Evolutionary conservation across 1,139 yeast species (phyloP).

Genomic region (Magnusiomyces sp.): DNA sequence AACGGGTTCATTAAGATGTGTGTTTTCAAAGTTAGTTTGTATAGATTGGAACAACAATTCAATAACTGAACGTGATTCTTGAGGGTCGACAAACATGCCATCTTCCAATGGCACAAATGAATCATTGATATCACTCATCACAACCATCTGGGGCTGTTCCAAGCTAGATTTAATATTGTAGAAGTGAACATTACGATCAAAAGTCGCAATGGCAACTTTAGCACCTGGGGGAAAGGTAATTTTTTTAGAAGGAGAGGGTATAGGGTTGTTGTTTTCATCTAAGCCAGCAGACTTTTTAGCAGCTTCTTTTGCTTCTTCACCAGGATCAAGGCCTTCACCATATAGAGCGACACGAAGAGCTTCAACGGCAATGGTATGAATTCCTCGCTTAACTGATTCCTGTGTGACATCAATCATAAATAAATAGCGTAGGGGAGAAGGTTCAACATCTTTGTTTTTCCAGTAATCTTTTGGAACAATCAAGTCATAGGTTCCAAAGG

Average conservation of each 20-base stretch:
- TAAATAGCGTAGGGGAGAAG: slow-evolving; percentile 56
- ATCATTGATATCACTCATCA: slow-evolving; percentile 67
- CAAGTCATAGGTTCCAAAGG: slow-evolving; percentile 78
- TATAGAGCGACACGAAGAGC: slow-evolving; percentile 58
- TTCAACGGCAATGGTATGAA: slow-evolving; percentile 62
- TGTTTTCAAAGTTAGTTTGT: slow-evolving; percentile 41
- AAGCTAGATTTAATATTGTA: slow-evolving; percentile 54
- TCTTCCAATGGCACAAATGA: slow-evolving; percentile 72
- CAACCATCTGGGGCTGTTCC: slow-evolving; percentile 54
- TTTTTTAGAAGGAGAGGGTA: slow-evolving; percentile 17
- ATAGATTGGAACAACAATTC: slow-evolving; percentile 60
- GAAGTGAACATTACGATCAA: slow-evolving; percentile 65
- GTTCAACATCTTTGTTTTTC: slow-evolving; percentile 38
- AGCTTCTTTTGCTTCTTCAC: slow-evolving; percentile 16
- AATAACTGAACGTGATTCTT: slow-evolving; percentile 52
- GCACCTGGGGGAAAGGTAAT: slow-evolving; percentile 36
- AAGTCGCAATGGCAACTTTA: slow-evolving; percentile 64
- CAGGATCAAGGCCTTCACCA: slow-evolving; percentile 19
- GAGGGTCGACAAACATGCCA: slow-evolving; percentile 78
- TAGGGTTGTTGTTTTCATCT: slow-evolving; percentile 24
- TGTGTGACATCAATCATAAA: slow-evolving; percentile 71
- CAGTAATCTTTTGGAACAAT: slow-evolving; percentile 69
- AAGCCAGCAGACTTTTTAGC: slow-evolving; percentile 13
- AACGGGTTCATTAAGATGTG: slow-evolving; percentile 56
- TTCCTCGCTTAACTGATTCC: slow-evolving; percentile 51